Base-by-base conservation (phyloP, 257 asterid genomes). In the Solanum paucissectum region DNA sequence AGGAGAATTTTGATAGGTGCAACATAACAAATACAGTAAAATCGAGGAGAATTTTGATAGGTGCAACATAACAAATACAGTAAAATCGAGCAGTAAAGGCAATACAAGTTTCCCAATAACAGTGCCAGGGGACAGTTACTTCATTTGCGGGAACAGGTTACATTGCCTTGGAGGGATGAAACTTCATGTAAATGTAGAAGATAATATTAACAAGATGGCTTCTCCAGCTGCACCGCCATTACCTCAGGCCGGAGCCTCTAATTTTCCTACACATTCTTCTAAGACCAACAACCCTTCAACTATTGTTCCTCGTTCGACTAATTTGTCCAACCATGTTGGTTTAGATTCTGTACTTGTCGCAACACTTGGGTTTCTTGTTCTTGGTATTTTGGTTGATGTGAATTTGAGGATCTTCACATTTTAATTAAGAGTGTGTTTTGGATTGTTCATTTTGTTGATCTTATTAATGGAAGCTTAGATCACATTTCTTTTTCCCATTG, bases 91-190 rank as follows among this genome's bases (percentile, higher is more conserved):
- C 89, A 92, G 93, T 76, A 93, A 89, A 58, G 95, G 98, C 90
- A 96, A 96, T 95, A 89, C 97, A 40, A 9, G 97, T 0, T 68
- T 91, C 32, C 87, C 91, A 20, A 87, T 95, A 77, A 88, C 93
- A 2, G 64, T 38, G 20, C 92, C 94, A 0, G 98, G 96, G 3
- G 95, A 93, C 10, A 92, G 93, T 86, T 94, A 89, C 84, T 93
- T 94, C n/a, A 86, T 93, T 12, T 93, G 97, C 33, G 95, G 98
- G 33, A 94, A 94, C 46, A 92, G 91, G 89, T 68, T 96, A 88
- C 94, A 95, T 84, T 95, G 98, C 62, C 93, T 95, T 13, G 97
- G 94, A 5, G 98, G 99, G 66, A 92, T 94, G 99, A 96, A 96
- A 46, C 94, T 96, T 83, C 94, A 91, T 25, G 96, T 91, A 6